A percentile compares a stretch with the other conserved stretches of the same genome.
Evolutionary conservation across 2,329 filamentous ascomycete species (phyloP).

Genomic region (Juglanconis oblonga): DNA sequence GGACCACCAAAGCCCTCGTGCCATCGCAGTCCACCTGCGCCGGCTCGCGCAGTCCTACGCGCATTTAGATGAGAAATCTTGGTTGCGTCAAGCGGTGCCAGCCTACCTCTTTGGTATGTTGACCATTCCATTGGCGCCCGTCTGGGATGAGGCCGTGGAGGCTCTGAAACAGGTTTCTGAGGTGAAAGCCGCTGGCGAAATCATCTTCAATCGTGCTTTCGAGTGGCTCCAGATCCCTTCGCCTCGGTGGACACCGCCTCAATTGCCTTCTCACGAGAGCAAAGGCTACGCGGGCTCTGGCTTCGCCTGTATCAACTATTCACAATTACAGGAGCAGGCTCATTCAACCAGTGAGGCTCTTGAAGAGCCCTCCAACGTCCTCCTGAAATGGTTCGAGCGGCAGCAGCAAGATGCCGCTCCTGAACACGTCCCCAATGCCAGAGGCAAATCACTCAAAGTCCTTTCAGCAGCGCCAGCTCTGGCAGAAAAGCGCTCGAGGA

Average conservation of each 20-base stretch:
- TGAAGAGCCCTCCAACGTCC: conserved; percentile 51
- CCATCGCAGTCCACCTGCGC: conserved; percentile 80
- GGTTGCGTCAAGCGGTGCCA: conserved; percentile 71
- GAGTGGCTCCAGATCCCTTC: conserved; percentile 68
- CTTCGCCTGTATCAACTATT: conserved; percentile 81
- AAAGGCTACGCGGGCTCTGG: conserved; percentile 54
- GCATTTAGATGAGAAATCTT: conserved; percentile 54
- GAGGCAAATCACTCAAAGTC: conserved; percentile 77
- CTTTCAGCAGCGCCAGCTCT: conserved; percentile 70
- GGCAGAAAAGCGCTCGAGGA: conserved; percentile 82
- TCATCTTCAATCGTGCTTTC: conserved; percentile 70
- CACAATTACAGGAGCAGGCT: conserved; percentile 53
- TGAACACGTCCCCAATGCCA: conserved; percentile 53
- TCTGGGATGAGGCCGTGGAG: conserved; percentile 81
- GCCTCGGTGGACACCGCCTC: conserved; percentile 48
- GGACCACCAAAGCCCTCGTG: conserved; percentile 71
- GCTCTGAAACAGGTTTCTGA: conserved; percentile 74
- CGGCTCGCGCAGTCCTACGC: conserved; percentile 68
- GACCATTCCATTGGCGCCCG: conserved; percentile 76
- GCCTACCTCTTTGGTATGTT: conserved; percentile 86
- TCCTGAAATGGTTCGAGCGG: conserved; percentile 63
- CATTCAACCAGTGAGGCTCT: conserved; percentile 50
- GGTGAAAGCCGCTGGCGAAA: conserved; percentile 67
- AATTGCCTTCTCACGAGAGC: conserved; percentile 29
- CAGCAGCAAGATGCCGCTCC: conserved; percentile 53